Conservation (phyloP, 305 asterid species). For the Fraxinus latifolia region DNA sequence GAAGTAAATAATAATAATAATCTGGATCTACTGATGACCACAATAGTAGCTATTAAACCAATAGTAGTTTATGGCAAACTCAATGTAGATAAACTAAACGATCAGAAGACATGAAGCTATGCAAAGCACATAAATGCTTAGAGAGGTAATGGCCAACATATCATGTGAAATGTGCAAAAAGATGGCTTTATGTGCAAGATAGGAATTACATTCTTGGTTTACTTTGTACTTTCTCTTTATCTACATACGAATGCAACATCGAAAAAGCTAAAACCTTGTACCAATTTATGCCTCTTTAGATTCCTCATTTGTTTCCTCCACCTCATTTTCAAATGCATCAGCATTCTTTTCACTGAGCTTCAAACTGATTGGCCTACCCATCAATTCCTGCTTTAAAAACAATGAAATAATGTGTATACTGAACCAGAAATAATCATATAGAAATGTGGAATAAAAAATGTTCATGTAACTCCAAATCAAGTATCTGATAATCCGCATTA, state of each 20-base stretch:
- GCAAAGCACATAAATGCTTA: not conserved
- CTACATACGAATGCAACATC: conserved; percentile 19
- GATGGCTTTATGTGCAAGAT: conserved; percentile 15
- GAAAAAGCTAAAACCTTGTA: not conserved
- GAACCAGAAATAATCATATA: not conserved
- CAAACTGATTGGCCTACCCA: conserved; percentile 67
- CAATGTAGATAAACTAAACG: not conserved
- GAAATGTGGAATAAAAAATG: not conserved
- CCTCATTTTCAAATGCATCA: conserved; percentile 27
- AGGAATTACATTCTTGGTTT: conserved; percentile 5
- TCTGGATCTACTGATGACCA: not conserved
- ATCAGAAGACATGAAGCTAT: not conserved
- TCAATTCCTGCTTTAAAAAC: conserved; percentile 55
- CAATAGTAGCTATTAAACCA: not conserved
- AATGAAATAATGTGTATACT: not conserved
- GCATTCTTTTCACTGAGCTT: conserved; percentile 51
- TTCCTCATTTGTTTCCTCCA: conserved; percentile 26
- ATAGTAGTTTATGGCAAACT: not conserved
- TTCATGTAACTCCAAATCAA: not conserved
- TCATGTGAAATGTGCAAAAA: not conserved
- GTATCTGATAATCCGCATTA: not conserved
- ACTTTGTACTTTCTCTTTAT: conserved; percentile 9
- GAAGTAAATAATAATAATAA: not conserved
- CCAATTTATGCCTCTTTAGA: conserved; percentile 34
- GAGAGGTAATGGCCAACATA: not conserved